Evolutionary conservation across 192 early-diverging fungal species (phyloP), one percentile per base, ranked within the genome.

Genomic region (Powellomyces hirtus): DNA sequence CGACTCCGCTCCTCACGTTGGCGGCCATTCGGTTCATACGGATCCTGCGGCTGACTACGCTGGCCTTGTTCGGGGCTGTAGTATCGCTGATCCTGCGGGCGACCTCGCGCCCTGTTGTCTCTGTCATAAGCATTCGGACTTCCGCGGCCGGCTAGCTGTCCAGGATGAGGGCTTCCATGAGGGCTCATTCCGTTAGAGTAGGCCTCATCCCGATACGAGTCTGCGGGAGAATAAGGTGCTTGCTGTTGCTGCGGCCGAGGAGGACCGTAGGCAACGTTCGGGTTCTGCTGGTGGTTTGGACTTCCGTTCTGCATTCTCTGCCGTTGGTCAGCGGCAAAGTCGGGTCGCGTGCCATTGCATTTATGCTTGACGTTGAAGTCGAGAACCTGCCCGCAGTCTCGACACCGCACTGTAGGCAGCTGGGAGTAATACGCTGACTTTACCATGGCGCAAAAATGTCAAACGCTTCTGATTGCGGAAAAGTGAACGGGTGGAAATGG

Each of bases 361-460:
- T 51, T n/a, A 40, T 67, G 65, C 37, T 58, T 33, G 20, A n/a
- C 37, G 51, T 27, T 50, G 33, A 57, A 35, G 34, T 67, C 65
- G 29, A 67, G 52, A 14, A 67, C 34, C 24, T 55, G 34, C 14
- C 65, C 65, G 34, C 65, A 67, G 53, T 67, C 65, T 29, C 65
- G 20, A 29, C 65, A 67, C n/a, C 65, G 51, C 5, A 67, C 34
- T 4, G 65, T 57, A 1, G 65, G 65, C 37, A 67, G 53, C 42
- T 67, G 65, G 34, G 65, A 67, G 35, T 67, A 67, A 53, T 67
- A 67, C 1, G 65, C 65, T 18, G 65, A 67, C 31, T 67, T 67
- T 1, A 67, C 65, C 65, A 67, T 67, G n/a, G n/a, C n/a, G n/a
- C n/a, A n/a, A n/a, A n/a, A n/a, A n/a, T n/a, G n/a, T n/a, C n/a